These are phyloP conservation scores for Glycine tomentella DNA, from an alignment of 306 rosid genomes.

Conservation along the genomic window DNA sequence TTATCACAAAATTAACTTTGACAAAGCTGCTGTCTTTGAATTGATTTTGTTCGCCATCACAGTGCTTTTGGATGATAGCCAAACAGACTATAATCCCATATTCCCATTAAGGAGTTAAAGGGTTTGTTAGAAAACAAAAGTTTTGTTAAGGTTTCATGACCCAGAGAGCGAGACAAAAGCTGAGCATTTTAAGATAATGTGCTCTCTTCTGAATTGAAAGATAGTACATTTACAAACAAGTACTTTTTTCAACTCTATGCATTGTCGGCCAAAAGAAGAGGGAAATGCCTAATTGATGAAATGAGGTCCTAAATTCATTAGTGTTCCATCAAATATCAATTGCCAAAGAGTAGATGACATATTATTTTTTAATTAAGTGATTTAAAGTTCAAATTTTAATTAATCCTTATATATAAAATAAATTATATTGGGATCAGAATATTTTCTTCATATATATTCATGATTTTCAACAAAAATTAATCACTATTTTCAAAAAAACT, in stretches of 20 bases:
- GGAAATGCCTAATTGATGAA: conserved; percentile 21
- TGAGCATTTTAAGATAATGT: conserved; percentile 10
- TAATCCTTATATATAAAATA: no score
- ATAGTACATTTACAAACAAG: conserved; percentile 39
- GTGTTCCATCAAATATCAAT: not conserved
- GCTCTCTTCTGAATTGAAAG: not conserved
- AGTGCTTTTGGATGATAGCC: conserved; percentile 1
- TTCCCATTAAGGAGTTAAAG: not conserved
- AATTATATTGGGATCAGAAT: no score
- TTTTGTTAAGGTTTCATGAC: conserved; percentile 21
- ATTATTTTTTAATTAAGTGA: no score
- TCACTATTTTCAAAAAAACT: no score
- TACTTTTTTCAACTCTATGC: conserved; percentile 37
- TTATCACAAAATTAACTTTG: not conserved
- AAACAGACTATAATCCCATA: not conserved
- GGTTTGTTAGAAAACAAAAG: not conserved
- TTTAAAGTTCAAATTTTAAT: not conserved
- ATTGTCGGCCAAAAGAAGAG: conserved; percentile 40
- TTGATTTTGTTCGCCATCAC: not conserved
- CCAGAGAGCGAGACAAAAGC: conserved; percentile 32
- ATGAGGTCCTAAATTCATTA: conserved; percentile 25
- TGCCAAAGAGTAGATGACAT: not conserved
- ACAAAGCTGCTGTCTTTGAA: not conserved
- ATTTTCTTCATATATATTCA: no score
- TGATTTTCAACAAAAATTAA: no score